These are phyloP conservation scores for Aspergillus clavatus DNA, from an alignment of 2,329 filamentous ascomycete species.

Conservation along the genomic window DNA sequence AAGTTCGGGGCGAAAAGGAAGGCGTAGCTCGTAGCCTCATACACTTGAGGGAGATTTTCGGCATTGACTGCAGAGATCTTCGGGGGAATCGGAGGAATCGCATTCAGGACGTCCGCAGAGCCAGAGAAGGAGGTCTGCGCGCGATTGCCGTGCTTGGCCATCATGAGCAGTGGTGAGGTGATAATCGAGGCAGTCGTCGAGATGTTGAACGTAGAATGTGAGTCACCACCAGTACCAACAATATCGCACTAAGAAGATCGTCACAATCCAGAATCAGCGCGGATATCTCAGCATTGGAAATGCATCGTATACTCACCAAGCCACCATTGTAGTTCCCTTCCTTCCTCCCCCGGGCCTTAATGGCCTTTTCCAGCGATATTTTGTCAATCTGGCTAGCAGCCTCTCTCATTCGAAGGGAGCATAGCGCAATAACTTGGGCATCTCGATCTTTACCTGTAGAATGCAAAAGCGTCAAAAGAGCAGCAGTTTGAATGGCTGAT, in stretches of 20 bases:
- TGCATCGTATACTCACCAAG: conserved; percentile 55
- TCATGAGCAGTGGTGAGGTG: conserved; percentile 74
- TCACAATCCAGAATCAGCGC: conserved; percentile 5
- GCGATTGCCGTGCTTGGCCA: conserved; percentile 94
- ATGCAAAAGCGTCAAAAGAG: conserved; percentile 84
- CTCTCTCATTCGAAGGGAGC: conserved; percentile 75
- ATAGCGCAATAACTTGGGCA: conserved; percentile 79
- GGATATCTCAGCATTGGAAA: background rate
- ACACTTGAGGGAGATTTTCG: conserved; percentile 65
- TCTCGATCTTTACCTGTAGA: conserved; percentile 82
- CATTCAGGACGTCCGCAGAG: conserved; percentile 82
- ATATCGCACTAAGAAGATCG: conserved; percentile 65
- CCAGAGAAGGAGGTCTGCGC: conserved; percentile 94
- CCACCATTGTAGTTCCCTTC: conserved; percentile 78
- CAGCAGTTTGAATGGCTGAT: conserved; percentile 81
- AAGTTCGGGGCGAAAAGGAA: conserved; percentile 96
- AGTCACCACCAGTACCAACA: conserved; percentile 93
- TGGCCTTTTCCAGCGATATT: conserved; percentile 54
- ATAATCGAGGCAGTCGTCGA: conserved; percentile 92
- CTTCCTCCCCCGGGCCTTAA: conserved; percentile 56
- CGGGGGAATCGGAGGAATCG: conserved; percentile 66
- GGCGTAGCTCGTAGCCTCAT: conserved; percentile 78
- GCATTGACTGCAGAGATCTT: conserved; percentile 71
- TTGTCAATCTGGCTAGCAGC: conserved; percentile 70
- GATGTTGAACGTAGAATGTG: conserved; percentile 97